Conservation (phyloP, 371 early-diverging fungal genomes). For the Mortierella polycephala region DNA sequence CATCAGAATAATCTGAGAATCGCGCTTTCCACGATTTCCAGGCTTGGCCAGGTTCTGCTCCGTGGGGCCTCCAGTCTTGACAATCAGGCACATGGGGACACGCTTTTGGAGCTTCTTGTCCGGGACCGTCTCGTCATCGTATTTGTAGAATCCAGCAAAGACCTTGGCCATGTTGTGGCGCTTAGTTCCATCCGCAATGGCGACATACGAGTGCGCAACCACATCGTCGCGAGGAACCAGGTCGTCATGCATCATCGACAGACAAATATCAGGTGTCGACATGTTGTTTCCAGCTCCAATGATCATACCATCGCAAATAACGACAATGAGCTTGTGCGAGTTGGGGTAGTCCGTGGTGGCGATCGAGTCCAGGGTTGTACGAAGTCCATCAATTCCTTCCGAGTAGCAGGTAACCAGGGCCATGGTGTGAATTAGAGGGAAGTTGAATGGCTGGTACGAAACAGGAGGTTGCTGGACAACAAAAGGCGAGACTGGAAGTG, state of each 20-base stretch:
- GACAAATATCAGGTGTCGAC: constrained; percentile 85
- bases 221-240: constrained; percentile 73
- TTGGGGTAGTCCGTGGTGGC: constrained; percentile 92
- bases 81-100: constrained; percentile 90
- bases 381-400: constrained; percentile 90
- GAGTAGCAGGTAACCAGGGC: constrained; percentile 91
- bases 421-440: constrained; percentile 77
- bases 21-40: constrained; percentile 98
- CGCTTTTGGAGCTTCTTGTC: constrained; percentile 62
- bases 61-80: constrained; percentile 91
- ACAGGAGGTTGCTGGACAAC: constrained; percentile 60
- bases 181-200: constrained; percentile 93
- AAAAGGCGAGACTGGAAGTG: constrained; percentile 38
- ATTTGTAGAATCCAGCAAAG: constrained; percentile 88
- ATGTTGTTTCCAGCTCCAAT: constrained; percentile 79
- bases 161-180: constrained; percentile 97
- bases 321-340: constrained; percentile 90
- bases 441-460: constrained; percentile 73
- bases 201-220: constrained; percentile 84
- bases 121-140: constrained; percentile 64
- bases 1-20: constrained; percentile 98
- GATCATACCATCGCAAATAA: constrained; percentile 91
- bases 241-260: constrained; percentile 86
- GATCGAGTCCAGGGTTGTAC: constrained; percentile 95
- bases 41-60: constrained; percentile 78